Base-by-base conservation (phyloP, 306 rosid genomes). In the Cucurbita ficifolia region DNA sequence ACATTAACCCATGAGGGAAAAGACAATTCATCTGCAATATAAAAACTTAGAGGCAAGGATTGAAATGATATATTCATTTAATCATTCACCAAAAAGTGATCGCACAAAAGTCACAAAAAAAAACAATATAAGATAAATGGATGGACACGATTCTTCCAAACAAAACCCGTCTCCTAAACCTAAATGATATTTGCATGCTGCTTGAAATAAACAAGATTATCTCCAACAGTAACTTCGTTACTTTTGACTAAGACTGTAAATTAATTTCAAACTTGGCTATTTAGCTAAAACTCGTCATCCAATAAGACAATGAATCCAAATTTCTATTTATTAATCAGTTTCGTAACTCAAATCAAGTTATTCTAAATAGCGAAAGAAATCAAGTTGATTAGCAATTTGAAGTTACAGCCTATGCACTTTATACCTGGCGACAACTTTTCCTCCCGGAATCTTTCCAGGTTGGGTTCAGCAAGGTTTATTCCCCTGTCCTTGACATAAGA, bases 401-500 rank as follows among this genome's bases (percentile, higher is more conserved):
- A 69, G 55, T 49, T 19, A 29, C 29, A 43, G 72, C 1, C 22
- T 65, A 21, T 3, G 38, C 5, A 10, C 52, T 70, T 70, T 33
- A 70, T 29, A 70, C 56, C 74, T 70, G 74, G 74, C 59, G 19
- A 70, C 59, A 70, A 16, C 48, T 53, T 53, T 59, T 10, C 51
- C 67, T 21, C 52, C 35, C 19, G 52, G 74, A 70, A 70, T 79
- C 63, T 50, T 75, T 65, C 71, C 59, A 17, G 57, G 50, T 62
- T 72, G 58, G 70, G 58, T 39, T 70, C 45, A 29, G 45, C 74
- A 29, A 16, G 58, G n/a, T 68, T 46, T 46, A 9, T 65, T 65
- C 72, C 72, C 21, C 12, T 65, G 52, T 65, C 52, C 16, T 33
- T 65, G 72, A 43, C 53, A 65, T 19, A 21, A 65, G 53, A 19